These are phyloP conservation scores for Phytophthora litchii DNA, from an alignment of 352 stramenopile genomes.

Conservation along the genomic window DNA sequence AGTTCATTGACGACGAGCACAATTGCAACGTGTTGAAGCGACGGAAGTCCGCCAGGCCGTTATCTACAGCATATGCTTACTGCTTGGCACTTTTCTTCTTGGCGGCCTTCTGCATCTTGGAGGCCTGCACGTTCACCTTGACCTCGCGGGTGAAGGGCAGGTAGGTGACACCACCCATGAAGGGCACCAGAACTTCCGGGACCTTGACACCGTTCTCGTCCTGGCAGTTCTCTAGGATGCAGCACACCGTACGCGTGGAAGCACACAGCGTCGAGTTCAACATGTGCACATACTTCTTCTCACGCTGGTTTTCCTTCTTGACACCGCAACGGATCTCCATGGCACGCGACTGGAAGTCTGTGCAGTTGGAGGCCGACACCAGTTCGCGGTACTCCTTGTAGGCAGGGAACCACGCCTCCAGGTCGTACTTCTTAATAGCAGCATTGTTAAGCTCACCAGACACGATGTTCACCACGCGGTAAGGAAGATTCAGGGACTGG, in stretches of 20 bases:
- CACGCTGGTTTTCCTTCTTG: slow-evolving; percentile 94
- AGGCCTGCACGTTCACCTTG: slow-evolving; percentile 91
- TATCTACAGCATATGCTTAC: slow-evolving; percentile 42
- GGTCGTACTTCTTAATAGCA: slow-evolving; percentile 99
- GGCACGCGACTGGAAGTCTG: slow-evolving; percentile 96
- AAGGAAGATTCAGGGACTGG: slow-evolving; percentile 97
- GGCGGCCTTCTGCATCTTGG: slow-evolving; percentile 95
- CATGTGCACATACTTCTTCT: slow-evolving; percentile 99
- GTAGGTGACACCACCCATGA: slow-evolving; percentile 98
- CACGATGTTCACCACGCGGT: slow-evolving; percentile 99
- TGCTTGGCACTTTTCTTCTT: slow-evolving; percentile 92
- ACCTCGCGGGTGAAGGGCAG: slow-evolving; percentile 97
- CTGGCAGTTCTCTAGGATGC: slow-evolving; percentile 99
- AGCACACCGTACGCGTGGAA: slow-evolving; percentile 98
- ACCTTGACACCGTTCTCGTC: slow-evolving; percentile 97
- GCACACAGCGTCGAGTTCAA: slow-evolving; percentile 99
- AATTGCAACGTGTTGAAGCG: slow-evolving; percentile 29
- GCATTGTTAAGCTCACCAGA: slow-evolving; percentile 98
- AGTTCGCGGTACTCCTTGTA: slow-evolving; percentile 99
- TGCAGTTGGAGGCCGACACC: slow-evolving; percentile 99
- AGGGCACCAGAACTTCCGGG: slow-evolving; percentile 97
- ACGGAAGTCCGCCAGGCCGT: slow-evolving; percentile 12
- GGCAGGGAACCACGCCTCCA: slow-evolving; percentile 99
- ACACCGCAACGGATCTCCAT: slow-evolving; percentile 97
- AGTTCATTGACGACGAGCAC: slow-evolving; percentile 17